Evolutionary conservation across 768 basidiomycete species (phyloP).

Genomic region (Lactifluus volemus): DNA sequence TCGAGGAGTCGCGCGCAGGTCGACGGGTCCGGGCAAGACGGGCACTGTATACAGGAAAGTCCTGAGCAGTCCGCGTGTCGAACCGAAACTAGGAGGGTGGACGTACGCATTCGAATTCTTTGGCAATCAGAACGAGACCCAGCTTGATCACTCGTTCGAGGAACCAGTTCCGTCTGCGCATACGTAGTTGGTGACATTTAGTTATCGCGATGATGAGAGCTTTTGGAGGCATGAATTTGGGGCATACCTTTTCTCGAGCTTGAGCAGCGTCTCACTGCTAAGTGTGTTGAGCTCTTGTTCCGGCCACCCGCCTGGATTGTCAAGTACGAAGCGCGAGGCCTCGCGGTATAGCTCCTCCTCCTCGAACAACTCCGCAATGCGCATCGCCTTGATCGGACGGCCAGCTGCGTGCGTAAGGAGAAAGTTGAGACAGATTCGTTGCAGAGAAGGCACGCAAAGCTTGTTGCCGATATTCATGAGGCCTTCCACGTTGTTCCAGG

Average conservation of each 20-base stretch:
- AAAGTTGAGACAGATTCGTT: conserved; percentile 77
- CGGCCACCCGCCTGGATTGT: conserved; percentile 82
- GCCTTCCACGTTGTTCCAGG: conserved; percentile 92
- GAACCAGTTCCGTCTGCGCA: conserved; percentile 80
- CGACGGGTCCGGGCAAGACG: conserved; percentile 72
- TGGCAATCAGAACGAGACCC: conserved; percentile 76
- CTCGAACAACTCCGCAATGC: conserved; percentile 83
- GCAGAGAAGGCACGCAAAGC: conserved; percentile 73
- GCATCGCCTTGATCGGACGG: conserved; percentile 86
- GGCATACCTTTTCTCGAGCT: conserved; percentile 72
- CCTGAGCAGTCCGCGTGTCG: background rate
- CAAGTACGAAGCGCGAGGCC: conserved; percentile 83
- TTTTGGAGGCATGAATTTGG: background rate
- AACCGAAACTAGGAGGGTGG: background rate
- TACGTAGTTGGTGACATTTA: background rate
- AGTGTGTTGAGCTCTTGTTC: conserved; percentile 77
- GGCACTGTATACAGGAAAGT: conserved; percentile 40
- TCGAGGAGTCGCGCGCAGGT: conserved; percentile 78
- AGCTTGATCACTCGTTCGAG: conserved; percentile 90
- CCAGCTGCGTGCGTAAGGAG: conserved; percentile 90
- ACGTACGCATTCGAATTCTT: conserved; percentile 90
- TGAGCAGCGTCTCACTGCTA: conserved; percentile 72
- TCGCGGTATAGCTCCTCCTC: conserved; percentile 89
- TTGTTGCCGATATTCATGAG: conserved; percentile 88
- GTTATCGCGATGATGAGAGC: background rate